Base-by-base conservation (phyloP, 371 early-diverging fungal species). In the Coemansia sp. region DNA sequence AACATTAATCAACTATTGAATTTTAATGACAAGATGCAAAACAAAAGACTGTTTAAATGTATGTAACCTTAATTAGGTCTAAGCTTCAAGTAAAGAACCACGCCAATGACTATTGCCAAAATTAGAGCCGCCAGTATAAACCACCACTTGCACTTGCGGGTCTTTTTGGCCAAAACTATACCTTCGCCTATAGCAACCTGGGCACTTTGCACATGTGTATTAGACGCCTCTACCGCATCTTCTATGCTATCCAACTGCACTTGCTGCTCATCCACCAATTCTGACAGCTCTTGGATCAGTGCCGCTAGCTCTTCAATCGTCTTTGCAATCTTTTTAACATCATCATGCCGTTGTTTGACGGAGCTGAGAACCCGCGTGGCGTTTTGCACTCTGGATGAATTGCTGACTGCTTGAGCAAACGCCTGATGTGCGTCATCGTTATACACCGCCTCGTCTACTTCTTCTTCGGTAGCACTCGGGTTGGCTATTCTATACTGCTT, bases 201-300 rank as follows among this genome's bases (percentile, higher is more conserved):
- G 39, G 66, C 80, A 1, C 21, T 26, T 29, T 63, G 56, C 11
- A 64, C 68, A 41, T 80, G 29, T 13, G 44, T 66, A n/a, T 66
- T 60, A 0, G 80, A 59, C 11, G 67, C 71, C 26, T 82, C 80
- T 9, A 81, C 66, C 1, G 72, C 66, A 6, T 53, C 56, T 26
- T 77, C 72, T 29, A 82, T 69, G 58, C 61, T 61, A 49, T 80
- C 78, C 23, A 81, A 61, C 49, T 61, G 57, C 40, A 65, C 61
- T 40, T 81, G 79, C 66, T 81, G 82, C 53, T 69, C 46, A 61
- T 87, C 80, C 36, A 88, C 66, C 66, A 88, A 67, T 28, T 65
- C 69, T 51, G 83, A 75, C 73, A 88, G 81, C 23, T 86, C 86
- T 48, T 74, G 71, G 63, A 87, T 85, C 63, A 88, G 69, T 21